Evolutionary conservation across 495 filamentous ascomycete genomes (phyloP), one percentile per base, ranked within the genome.

Genomic region (Penicillium lagena): DNA sequence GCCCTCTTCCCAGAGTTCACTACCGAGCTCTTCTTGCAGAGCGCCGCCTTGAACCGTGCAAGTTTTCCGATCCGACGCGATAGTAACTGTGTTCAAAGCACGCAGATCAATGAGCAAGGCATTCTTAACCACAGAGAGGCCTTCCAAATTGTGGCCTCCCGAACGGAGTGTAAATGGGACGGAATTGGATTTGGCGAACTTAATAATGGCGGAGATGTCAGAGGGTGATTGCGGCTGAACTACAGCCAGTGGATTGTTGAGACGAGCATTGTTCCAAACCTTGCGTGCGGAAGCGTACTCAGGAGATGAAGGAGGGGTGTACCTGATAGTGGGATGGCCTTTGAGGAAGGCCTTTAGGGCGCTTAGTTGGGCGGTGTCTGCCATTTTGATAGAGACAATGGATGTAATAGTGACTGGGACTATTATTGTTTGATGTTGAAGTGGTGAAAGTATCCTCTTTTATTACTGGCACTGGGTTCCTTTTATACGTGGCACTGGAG

Each of bases 41-140:
- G 64, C 64, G 2, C 70, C 70, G 28, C 64, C 70, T 5, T 58
- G 56, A 7, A 73, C 46, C 7, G 35, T 56, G 0, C 58, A 67
- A 1, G 60, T 58, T 9, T 48, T 35, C 4, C 46, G 49, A 30
- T 58, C 52, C 8, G 15, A 32, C 6, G 48, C 46, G 11, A 74
- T 56, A 9, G 39, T 50, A 29, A 72, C 48, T 6, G 37, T 35
- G 9, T 28, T 51, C 29, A 74, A 52, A 12, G 50, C 55, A 1
- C 68, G 64, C 43, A 73, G 39, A 39, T 73, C 70, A 27, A 73
- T 64, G 6, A 52, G 49, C 29, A 72, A 22, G 8, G 52, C 55
- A 9, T 39, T 55, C 1, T 67, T 34, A 7, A 47, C 47, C 4
- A 55, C 29, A 1, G 57, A 44, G 1, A 45, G 49, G 9, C 64